phyloP scores from a whole-genome alignment of 108 stramenopile species.

The Fistulifera pelliculosa region DNA sequence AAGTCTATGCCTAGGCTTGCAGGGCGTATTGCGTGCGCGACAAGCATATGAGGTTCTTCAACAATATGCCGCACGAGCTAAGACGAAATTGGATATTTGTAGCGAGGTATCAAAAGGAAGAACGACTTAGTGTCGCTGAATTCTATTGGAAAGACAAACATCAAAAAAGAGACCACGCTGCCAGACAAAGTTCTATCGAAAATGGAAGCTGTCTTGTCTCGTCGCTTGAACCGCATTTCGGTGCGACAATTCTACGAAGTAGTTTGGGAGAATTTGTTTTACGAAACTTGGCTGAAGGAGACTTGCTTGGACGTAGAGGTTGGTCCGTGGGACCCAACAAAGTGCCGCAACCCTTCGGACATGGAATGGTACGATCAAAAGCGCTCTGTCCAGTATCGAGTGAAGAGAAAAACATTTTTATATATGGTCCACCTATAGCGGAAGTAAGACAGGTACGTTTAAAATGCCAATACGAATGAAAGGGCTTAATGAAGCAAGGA shows the following conservation, averaged over 20 bases:
- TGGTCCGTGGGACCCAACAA: slow-evolving; percentile 49
- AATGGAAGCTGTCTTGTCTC: slow-evolving; percentile 60
- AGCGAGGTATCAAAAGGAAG: no score
- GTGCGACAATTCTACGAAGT: slow-evolving; percentile 49
- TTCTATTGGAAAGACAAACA: no score
- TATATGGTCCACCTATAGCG: slow-evolving; percentile 74
- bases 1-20: no score
- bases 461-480: no score
- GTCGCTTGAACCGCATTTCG: slow-evolving; percentile 43
- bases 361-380: slow-evolving; percentile 41
- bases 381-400: slow-evolving; percentile 49
- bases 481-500: no score
- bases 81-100: no score
- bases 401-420: slow-evolving; percentile 68
- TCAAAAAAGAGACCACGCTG: slow-evolving; percentile 18
- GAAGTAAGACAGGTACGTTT: slow-evolving; percentile 26
- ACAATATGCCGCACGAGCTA: no score
- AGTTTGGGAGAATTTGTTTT: slow-evolving; percentile 59
- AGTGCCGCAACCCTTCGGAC: slow-evolving; percentile 45
- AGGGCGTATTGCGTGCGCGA: no score
- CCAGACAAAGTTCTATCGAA: slow-evolving; percentile 38
- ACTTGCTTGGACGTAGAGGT: slow-evolving; percentile 55
- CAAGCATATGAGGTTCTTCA: no score
- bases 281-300: slow-evolving; percentile 60
- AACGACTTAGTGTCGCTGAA: no score